Evolutionary conservation across 495 filamentous ascomycete species (phyloP).

Genomic region (Neurospora terricola): DNA sequence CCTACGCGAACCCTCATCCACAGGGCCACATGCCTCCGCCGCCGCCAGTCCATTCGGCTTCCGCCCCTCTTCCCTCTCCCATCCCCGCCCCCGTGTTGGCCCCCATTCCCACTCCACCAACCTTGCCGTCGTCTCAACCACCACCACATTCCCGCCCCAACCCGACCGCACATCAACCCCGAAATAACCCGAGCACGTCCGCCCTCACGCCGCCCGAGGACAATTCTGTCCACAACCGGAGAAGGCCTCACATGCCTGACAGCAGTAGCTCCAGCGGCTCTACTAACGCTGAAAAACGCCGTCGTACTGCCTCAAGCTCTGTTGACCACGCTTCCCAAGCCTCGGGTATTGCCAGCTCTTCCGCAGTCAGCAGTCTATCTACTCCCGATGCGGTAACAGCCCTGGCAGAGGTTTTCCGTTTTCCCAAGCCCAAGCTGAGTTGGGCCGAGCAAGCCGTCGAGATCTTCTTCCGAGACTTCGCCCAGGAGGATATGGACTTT

Average conservation of each 20-base stretch:
- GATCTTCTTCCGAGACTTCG: conserved; percentile 40
- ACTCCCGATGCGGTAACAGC: conserved; percentile 13
- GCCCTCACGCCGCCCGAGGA: conserved; percentile 43
- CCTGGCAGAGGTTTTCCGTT: conserved; percentile 23
- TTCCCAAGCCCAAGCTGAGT: conserved; percentile 10
- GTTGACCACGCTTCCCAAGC: conserved; percentile 8
- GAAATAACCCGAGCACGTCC: conserved; percentile 12
- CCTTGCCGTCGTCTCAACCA: conserved; percentile 1
- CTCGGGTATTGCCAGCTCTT: conserved; percentile 4
- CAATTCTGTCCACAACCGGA: conserved; percentile 24
- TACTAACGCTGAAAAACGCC: conserved; percentile 28
- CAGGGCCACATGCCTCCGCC: conserved; percentile 17
- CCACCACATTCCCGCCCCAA: conserved; percentile 11
- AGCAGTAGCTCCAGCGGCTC: conserved; percentile 1
- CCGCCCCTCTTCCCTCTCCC: neutral
- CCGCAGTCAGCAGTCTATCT: conserved; percentile 10
- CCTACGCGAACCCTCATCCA: conserved; percentile 8
- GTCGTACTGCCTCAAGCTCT: conserved; percentile 23
- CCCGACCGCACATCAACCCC: conserved; percentile 8
- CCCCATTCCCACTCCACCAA: neutral
- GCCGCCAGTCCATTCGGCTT: neutral
- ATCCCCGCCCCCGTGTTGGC: neutral
- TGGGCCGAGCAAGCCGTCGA: conserved; percentile 43
- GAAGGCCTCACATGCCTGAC: conserved; percentile 17
- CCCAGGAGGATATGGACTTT: conserved; percentile 36